Evolutionary conservation across 176 grass and related monocot species (phyloP).

Genomic region (Aegilops tauschii): DNA sequence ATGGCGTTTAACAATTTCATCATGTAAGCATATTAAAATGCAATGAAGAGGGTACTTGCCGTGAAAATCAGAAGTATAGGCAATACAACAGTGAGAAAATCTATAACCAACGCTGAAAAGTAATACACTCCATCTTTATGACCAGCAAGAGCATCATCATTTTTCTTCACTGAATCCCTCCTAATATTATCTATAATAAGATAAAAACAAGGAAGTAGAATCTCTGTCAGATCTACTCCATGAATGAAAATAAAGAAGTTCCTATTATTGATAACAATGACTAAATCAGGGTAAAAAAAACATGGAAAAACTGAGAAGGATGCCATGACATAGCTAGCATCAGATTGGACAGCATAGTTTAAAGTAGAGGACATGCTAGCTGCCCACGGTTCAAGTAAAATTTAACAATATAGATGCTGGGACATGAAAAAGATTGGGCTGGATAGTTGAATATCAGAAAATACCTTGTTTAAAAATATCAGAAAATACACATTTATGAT

Average conservation of each 20-base stretch:
- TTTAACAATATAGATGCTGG: not conserved
- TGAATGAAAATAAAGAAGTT: conserved; percentile 10
- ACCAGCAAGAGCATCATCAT: conserved; percentile 36
- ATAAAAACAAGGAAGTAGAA: conserved; percentile 19
- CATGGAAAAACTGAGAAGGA: not conserved
- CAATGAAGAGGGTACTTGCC: conserved; percentile 36
- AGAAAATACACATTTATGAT: not conserved
- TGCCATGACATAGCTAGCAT: not conserved
- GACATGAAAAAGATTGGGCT: not conserved
- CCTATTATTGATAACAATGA: not conserved
- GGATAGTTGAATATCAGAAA: not conserved
- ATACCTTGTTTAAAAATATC: not conserved
- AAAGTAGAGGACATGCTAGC: not conserved
- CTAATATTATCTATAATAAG: conserved; percentile 39
- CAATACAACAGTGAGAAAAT: conserved; percentile 67
- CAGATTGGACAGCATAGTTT: not conserved
- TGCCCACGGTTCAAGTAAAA: not conserved
- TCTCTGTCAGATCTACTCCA: conserved; percentile 8
- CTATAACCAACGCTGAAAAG: conserved; percentile 47
- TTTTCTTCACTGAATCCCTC: conserved; percentile 47
- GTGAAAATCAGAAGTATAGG: conserved; percentile 85
- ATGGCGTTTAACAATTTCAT: conserved; percentile 14
- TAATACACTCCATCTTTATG: conserved; percentile 46
- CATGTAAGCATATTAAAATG: conserved; percentile 22
- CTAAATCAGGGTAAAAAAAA: not conserved